phyloP scores from a whole-genome alignment of 1,284 basidiomycete genomes.

The Pulchroboletus neoregius region DNA sequence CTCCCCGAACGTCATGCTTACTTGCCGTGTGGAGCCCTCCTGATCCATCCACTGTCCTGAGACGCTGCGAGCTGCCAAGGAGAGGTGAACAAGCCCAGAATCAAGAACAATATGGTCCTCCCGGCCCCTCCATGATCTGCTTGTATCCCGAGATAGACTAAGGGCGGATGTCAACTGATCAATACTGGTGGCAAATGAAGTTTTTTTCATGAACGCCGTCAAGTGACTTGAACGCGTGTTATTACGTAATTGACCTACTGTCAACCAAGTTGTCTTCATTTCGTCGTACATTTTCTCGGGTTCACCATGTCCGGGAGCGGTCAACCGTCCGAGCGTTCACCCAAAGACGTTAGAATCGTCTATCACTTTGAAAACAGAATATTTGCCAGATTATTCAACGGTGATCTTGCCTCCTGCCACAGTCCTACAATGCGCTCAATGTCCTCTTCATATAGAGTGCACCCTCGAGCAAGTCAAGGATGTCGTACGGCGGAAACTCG shows the following conservation, averaged over 20 bases:
- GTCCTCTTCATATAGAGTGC: constrained; percentile 41
- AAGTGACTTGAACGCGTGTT: not conserved
- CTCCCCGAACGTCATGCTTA: no score
- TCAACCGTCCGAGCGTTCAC: constrained; percentile 25
- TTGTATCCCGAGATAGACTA: no score
- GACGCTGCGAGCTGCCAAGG: no score
- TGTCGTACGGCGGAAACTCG: constrained; percentile 58
- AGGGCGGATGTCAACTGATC: no score
- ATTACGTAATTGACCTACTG: constrained; percentile 9
- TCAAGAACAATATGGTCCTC: no score
- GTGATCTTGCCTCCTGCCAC: constrained; percentile 33
- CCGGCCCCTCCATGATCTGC: no score
- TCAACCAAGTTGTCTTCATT: not conserved
- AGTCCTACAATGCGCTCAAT: constrained; percentile 3
- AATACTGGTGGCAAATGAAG: no score
- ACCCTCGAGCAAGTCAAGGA: constrained; percentile 54
- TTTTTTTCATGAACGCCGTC: no score
- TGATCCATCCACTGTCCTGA: no score
- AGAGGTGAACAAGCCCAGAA: no score
- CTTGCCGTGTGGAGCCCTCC: no score
- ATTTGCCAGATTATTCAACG: constrained; percentile 66
- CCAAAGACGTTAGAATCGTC: constrained; percentile 49
- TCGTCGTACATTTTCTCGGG: not conserved
- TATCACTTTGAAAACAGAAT: constrained; percentile 47
- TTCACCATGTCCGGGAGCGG: constrained; percentile 31